phyloP scores from a whole-genome alignment of 2,329 filamentous ascomycete species.

The Colletotrichum higginsianum region DNA sequence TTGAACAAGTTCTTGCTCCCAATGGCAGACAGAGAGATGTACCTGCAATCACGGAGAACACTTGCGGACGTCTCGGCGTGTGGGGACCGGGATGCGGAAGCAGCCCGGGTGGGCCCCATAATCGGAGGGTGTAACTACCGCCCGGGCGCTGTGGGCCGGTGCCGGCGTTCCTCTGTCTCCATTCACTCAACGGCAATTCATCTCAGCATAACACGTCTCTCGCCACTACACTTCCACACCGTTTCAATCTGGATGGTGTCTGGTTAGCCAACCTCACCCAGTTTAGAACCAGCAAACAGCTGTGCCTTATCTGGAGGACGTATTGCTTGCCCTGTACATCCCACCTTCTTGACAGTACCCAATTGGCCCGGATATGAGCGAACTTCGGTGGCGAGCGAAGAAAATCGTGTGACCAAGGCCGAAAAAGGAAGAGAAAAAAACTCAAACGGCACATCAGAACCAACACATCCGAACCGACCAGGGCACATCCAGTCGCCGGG shows the following conservation, averaged over 20 bases:
- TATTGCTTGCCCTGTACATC: too few species aligned
- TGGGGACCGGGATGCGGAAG: background rate
- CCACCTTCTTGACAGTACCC: background rate
- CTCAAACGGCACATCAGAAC: background rate
- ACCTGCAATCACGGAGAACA: background rate
- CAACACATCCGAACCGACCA: background rate
- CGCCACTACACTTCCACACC: background rate
- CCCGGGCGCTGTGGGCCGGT: too few species aligned
- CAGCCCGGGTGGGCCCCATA: background rate
- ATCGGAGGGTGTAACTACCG: background rate
- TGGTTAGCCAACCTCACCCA: background rate
- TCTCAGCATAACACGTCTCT: background rate
- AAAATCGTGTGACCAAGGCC: conserved; percentile 9
- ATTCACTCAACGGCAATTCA: background rate
- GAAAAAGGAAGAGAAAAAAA: background rate
- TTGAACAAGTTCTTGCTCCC: too few species aligned
- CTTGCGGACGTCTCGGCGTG: background rate
- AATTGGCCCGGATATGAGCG: background rate
- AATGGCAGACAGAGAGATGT: too few species aligned
- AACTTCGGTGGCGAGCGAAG: background rate
- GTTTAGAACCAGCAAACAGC: background rate
- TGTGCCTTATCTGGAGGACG: background rate
- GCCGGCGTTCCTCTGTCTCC: background rate
- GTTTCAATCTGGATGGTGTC: background rate
- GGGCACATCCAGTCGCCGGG: background rate